Evolutionary conservation across 139 green algal species (phyloP).

Genomic region (Gonium pectorale): DNA sequence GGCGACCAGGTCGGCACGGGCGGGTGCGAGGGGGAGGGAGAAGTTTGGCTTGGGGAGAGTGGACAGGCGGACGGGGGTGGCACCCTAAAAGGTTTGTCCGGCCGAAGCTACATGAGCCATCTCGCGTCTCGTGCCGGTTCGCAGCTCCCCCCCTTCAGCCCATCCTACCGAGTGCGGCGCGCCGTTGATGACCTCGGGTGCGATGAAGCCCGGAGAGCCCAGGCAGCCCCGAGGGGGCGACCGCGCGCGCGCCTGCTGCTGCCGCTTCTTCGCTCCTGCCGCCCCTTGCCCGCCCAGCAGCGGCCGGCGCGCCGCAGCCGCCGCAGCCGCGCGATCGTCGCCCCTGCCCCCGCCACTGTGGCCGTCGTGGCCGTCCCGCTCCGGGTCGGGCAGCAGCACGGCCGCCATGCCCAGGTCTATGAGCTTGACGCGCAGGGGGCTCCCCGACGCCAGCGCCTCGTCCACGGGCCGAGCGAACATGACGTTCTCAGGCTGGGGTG

Average conservation of each 20-base stretch:
- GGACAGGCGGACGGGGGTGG: too few relatives aligned
- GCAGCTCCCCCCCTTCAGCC: background rate
- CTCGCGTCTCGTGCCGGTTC: too few relatives aligned
- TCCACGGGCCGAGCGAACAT: slow-evolving; percentile 55
- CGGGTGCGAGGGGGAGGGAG: too few relatives aligned
- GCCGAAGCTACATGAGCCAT: too few relatives aligned
- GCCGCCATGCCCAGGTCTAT: slow-evolving; percentile 70
- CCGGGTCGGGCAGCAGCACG: slow-evolving; percentile 15
- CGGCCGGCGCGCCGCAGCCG: background rate
- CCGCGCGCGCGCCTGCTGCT: background rate
- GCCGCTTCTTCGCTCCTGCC: background rate
- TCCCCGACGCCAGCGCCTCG: slow-evolving; percentile 18
- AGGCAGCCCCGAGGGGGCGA: slow-evolving; percentile 47
- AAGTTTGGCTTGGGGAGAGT: too few relatives aligned
- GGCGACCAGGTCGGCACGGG: too few relatives aligned
- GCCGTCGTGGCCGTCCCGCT: background rate
- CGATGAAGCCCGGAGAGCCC: slow-evolving; percentile 67
- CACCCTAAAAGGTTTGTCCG: too few relatives aligned
- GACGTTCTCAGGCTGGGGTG: slow-evolving; percentile 65
- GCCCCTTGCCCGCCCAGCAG: background rate
- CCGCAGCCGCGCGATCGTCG: background rate
- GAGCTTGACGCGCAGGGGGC: slow-evolving; percentile 56
- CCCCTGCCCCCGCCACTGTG: background rate
- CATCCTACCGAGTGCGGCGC: background rate
- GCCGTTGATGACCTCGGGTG: slow-evolving; percentile 52